Percentiles rank a stretch among this genome's conserved stretches.
phyloP scores from a whole-genome alignment of 2,329 filamentous ascomycete species.

The Nigrospora osmanthi region DNA sequence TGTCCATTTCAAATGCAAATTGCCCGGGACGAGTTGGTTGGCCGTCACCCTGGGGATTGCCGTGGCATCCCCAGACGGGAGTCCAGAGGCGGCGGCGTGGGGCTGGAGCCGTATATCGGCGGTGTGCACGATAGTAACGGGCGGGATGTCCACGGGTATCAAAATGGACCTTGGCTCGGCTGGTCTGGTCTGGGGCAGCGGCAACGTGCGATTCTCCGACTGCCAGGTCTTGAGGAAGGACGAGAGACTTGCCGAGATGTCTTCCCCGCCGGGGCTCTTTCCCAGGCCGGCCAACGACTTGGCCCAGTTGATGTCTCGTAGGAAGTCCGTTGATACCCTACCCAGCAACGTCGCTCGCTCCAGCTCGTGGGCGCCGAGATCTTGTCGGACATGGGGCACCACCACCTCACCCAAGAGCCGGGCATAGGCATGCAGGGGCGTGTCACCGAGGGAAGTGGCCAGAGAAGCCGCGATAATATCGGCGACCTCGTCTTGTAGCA shows the following conservation, averaged over 20 bases:
- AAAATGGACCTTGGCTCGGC: conserved; percentile 56
- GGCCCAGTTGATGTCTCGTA: conserved; percentile 39
- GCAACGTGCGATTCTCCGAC: conserved; percentile 21
- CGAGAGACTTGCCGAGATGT: conserved; percentile 19
- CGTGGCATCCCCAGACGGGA: conserved; percentile 13
- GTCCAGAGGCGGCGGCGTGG: conserved; percentile 14
- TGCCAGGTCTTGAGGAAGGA: conserved; percentile 31
- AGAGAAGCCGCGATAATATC: conserved; percentile 37
- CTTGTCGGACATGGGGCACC: conserved; percentile 31
- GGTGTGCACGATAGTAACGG: conserved; percentile 75
- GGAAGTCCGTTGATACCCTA: conserved; percentile 38
- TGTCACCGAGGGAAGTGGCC: conserved; percentile 26
- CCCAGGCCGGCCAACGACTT: conserved; percentile 43
- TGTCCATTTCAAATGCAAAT: conserved; percentile 55
- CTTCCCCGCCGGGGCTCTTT: conserved; percentile 22
- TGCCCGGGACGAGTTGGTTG: conserved; percentile 59
- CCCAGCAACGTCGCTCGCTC: conserved; percentile 49
- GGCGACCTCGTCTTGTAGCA: conserved; percentile 67
- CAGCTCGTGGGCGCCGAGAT: conserved; percentile 42
- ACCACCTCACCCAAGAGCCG: conserved; percentile 37
- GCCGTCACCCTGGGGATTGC: conserved; percentile 38
- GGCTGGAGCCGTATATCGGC: conserved; percentile 54
- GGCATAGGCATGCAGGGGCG: conserved; percentile 35
- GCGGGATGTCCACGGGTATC: conserved; percentile 85
- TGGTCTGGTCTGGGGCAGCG: conserved; percentile 21